Evolutionary conservation across 768 basidiomycete species (phyloP).

Genomic region (Macrolepiota dolichaula): DNA sequence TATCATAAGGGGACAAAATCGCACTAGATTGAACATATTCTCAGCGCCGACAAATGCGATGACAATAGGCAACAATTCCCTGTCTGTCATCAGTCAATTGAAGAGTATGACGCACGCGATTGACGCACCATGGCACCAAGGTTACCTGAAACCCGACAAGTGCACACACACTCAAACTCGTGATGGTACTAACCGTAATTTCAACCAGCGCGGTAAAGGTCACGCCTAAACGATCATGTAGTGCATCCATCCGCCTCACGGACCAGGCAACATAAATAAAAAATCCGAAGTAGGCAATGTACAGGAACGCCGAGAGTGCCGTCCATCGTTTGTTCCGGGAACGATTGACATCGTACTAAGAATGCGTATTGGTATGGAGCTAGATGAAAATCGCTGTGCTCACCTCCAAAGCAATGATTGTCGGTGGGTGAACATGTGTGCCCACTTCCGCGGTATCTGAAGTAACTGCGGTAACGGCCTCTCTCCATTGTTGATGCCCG

Average conservation of each 20-base stretch:
- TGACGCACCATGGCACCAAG: slow-evolving; percentile 80
- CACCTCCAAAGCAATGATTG: slow-evolving; percentile 47
- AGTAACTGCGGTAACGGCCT: slow-evolving; percentile 42
- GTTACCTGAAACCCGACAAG: slow-evolving; percentile 85
- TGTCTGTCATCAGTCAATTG: slow-evolving; percentile 23
- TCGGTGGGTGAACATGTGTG: slow-evolving; percentile 31
- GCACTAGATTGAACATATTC: slow-evolving; percentile 93
- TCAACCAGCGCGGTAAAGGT: slow-evolving; percentile 93
- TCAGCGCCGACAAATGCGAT: slow-evolving; percentile 95
- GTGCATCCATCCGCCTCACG: slow-evolving; percentile 72
- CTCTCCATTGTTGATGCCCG: slow-evolving; percentile 64
- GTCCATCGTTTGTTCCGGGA: slow-evolving; percentile 46
- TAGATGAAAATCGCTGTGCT: slow-evolving; percentile 12
- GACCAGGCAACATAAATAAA: slow-evolving; percentile 73
- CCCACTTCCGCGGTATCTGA: slow-evolving; percentile 28
- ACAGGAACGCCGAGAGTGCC: slow-evolving; percentile 68
- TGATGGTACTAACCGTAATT: slow-evolving; percentile 89
- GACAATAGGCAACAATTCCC: slow-evolving; percentile 89
- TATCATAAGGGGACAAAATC: slow-evolving; percentile 21
- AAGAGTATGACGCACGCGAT: background rate
- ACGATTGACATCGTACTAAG: slow-evolving; percentile 51
- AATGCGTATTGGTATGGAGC: slow-evolving; percentile 11
- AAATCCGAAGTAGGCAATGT: slow-evolving; percentile 74
- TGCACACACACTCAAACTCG: slow-evolving; percentile 89
- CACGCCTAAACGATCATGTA: slow-evolving; percentile 89